Percentiles rank a stretch among this genome's conserved stretches.
phyloP scores from a whole-genome alignment of 2,329 filamentous ascomycete species.

The Septoria linicola region DNA sequence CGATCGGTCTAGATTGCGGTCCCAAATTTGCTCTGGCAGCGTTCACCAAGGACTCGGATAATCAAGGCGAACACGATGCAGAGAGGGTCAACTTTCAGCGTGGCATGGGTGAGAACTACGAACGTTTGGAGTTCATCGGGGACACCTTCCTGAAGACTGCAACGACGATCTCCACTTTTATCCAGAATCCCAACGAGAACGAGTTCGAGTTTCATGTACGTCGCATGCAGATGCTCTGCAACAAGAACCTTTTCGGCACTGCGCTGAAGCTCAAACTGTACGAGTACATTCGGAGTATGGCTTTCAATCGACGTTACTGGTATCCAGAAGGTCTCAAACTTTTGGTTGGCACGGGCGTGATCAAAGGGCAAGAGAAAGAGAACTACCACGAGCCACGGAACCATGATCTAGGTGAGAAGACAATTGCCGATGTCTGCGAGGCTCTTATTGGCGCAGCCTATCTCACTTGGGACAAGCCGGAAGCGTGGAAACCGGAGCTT shows the following conservation, averaged over 20 bases:
- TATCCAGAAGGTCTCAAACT: conserved; percentile 79
- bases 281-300: conserved; percentile 77
- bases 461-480: conserved; percentile 53
- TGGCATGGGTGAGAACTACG: conserved; percentile 93
- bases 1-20: conserved; percentile 63
- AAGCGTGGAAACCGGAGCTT: conserved; percentile 44
- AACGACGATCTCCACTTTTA: conserved; percentile 83
- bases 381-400: conserved; percentile 43
- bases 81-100: conserved; percentile 71
- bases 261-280: conserved; percentile 67
- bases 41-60: conserved; percentile 88
- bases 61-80: conserved; percentile 67
- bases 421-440: conserved; percentile 81
- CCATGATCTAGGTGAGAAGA: conserved; percentile 78
- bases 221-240: conserved; percentile 88
- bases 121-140: conserved; percentile 88
- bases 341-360: conserved; percentile 57
- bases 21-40: conserved; percentile 78
- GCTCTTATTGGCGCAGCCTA: conserved; percentile 85
- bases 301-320: conserved; percentile 80
- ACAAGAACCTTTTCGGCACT: conserved; percentile 79
- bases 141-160: conserved; percentile 96
- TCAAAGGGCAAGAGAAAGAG: conserved; percentile 45
- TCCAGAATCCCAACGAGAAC: conserved; percentile 70
- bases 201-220: conserved; percentile 88